Base-by-base conservation (phyloP, 441 rosid species). In the Aquilaria agallochum region DNA sequence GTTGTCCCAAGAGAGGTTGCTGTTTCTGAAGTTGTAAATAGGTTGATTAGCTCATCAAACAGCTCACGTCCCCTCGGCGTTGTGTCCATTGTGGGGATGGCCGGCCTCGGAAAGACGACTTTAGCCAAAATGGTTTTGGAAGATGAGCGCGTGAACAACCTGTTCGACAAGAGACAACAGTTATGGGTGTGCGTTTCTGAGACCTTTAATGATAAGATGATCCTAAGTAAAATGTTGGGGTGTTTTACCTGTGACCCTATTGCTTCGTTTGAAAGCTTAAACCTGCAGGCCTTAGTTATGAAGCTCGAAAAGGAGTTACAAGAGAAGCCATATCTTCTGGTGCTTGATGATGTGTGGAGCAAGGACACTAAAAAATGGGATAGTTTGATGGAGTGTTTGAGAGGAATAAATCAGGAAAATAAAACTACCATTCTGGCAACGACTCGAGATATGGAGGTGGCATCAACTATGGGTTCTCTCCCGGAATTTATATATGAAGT, bases 391-490 rank as follows among this genome's bases (percentile, higher is more conserved):
- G n/a, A n/a, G n/a, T n/a, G n/a, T n/a, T 0, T 50, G 53, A 0
- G 1, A 10, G 49, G 36, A 30, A 48, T 53, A 11, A 49, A 33
- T 56, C 27, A 34, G 13, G 30, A 50, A 9, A 49, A 34, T 9
- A 31, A 36, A n/a, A 58, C 20, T 58, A 50, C 8, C 2, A 40
- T 58, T 42, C 10, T 66, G 12, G 58, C 58, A 9, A 66, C 69
- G 4, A 66, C 69, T 59, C 61, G 62, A 11, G 54, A 57, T 48
- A 50, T 32, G 13, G 13, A 55, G 2, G 70, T 50, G 12, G 1
- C 53, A 12, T 5, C 1, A 20, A 50, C 5, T 1, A 50, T 50
- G 53, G 53, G 53, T 20, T 12, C 53, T 12, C 1, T 2, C 0
- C 0, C 5, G 0, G 30, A 50, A 50, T 13, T 12, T 13, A 12